phyloP scores from a whole-genome alignment of 164 flowering plant genomes.

The Vitis cinerea region DNA sequence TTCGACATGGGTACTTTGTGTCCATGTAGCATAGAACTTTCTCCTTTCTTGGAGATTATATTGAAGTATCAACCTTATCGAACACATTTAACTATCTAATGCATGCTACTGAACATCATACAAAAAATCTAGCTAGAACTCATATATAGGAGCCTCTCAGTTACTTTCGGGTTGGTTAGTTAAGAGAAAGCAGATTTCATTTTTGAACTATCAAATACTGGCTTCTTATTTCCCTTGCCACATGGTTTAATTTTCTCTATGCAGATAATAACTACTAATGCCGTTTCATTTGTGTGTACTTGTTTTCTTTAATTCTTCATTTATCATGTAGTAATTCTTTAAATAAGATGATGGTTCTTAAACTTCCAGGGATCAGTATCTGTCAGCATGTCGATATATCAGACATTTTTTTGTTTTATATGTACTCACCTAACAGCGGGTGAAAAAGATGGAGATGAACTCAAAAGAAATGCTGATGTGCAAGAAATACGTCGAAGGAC shows the following conservation, averaged over 20 bases:
- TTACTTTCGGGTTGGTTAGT: background rate
- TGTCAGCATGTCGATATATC: conserved; percentile 95
- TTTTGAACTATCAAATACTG: background rate
- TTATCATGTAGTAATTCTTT: background rate
- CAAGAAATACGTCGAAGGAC: conserved; percentile 82
- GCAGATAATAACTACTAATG: background rate
- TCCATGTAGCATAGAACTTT: background rate
- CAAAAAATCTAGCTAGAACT: background rate
- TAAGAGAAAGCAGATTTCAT: background rate
- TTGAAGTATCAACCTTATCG: background rate
- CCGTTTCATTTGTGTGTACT: background rate
- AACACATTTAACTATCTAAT: background rate
- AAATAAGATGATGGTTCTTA: conserved; percentile 9
- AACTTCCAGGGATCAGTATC: conserved; percentile 86
- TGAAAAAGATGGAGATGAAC: conserved; percentile 77
- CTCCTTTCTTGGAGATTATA: background rate
- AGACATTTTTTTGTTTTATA: conserved; percentile 87
- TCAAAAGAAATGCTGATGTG: conserved; percentile 85
- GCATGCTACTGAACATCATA: background rate
- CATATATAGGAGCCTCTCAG: background rate
- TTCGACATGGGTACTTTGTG: background rate
- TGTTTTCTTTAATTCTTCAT: background rate
- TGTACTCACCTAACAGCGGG: conserved; percentile 95
- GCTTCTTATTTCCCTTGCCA: background rate
- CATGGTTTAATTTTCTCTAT: background rate